Evolutionary conservation across 2,329 filamentous ascomycete genomes (phyloP).

Genomic region (Ilyonectria sp.): DNA sequence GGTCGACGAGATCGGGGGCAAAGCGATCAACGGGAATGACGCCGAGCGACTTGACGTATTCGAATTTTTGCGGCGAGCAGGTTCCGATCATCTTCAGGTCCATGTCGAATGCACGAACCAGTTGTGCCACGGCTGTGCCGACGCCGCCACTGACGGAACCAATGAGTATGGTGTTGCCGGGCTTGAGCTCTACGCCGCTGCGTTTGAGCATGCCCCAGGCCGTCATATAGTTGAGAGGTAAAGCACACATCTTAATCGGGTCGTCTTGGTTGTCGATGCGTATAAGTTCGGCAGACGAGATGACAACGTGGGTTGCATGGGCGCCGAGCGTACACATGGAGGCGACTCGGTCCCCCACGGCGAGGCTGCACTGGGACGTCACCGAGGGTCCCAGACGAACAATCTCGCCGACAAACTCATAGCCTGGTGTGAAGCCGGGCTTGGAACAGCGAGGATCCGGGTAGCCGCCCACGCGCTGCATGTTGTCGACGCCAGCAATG

Average conservation of each 20-base stretch:
- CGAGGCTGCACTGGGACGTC: background rate
- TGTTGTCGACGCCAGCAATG: background rate
- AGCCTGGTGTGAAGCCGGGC: background rate
- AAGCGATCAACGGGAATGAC: background rate
- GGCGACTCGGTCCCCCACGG: background rate
- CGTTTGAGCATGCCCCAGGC: background rate
- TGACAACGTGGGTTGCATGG: background rate
- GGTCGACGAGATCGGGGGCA: background rate
- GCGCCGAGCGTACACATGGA: background rate
- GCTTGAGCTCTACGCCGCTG: background rate
- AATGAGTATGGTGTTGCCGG: background rate
- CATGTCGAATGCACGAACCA: background rate
- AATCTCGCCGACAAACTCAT: background rate
- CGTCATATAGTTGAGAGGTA: background rate
- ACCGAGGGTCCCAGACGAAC: background rate
- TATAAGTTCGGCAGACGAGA: background rate
- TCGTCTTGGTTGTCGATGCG: background rate
- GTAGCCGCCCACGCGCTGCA: background rate
- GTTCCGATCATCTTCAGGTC: background rate
- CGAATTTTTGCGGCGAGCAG: background rate
- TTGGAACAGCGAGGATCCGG: background rate
- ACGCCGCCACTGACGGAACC: background rate
- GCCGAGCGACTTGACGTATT: background rate
- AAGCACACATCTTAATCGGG: background rate
- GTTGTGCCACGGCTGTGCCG: background rate